Evolutionary conservation across 169 alveolate genomes (phyloP), one percentile per base, ranked within the genome.

Genomic region (Plasmodium gaboni): DNA sequence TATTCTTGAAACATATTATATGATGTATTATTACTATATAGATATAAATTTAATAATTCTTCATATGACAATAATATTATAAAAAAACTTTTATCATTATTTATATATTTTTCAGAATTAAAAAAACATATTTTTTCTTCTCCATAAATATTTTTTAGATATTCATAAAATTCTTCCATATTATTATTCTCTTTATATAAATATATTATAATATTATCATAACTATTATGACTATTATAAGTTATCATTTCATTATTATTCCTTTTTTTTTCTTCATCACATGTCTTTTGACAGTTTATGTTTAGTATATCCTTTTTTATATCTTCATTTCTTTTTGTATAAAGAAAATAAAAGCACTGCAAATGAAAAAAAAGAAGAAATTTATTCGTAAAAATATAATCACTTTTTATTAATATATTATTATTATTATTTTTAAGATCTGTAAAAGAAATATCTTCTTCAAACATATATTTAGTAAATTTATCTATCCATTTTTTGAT

Each of bases 1-100:
- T 73, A 73, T 61, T 24, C 9, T 61, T 73, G 55, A 60, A 73
- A 73, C 15, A 28, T 48, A 9, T 42, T 13, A 12, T 22, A 44
- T 50, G 67, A 28, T 6, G 50, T 73, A 46, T 53, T 51, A 73
- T 22, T 63, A 24, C 28, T 22, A 46, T 13, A 53, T 12, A 24
- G 32, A n/a, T 65, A 51, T 15, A 64, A 22, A 42, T 78, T 78
- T 38, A 78, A 60, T 44, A 78, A 78, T 60, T 86, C 92, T 19
- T 86, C 70, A 17, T 71, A 70, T 3, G 92, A 71, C 24, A 86
- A 26, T 65, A 86, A 69, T 26, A 86, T 60, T 24, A 86, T 72
- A 46, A 19, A 86, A 13, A 57, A 71, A 5, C 24, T 7, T n/a
- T 61, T 71, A 44, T 86, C 92, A 44, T 60, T 60, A 44, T 86